Evolutionary conservation across 1,139 yeast genomes (phyloP), one percentile per base, ranked within the genome.

Genomic region (Candida buenavistaensis): DNA sequence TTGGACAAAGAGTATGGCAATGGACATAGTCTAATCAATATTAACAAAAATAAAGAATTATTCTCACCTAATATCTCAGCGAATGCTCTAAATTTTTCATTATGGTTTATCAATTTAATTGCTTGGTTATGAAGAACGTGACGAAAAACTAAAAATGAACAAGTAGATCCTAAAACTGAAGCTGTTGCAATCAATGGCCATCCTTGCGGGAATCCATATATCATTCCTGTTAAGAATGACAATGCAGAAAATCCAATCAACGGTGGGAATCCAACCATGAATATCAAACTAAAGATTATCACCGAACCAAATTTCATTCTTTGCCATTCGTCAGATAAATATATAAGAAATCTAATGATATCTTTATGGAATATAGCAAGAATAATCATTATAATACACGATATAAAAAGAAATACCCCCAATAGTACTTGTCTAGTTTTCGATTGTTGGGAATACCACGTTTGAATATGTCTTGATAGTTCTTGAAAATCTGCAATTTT

Each of bases 1-100:
- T 92, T 92, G 0, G 95, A 83, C 28, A 90, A 64, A 3, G 96
- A 87, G 54, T 90, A 92, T 0, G 98, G 97, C 49, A 90, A 73
- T 0, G 98, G 98, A 48, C 97, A 88, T 39, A 90, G 60, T 37
- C 97, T 68, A 28, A 92, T 74, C 55, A 90, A 68, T 37, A 82
- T 74, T 36, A 92, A 61, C 27, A 92, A 59, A 42, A 79, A 56
- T 40, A 89, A 72, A 39, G 87, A 81, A 27, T 62, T 59, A 43
- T 81, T 84, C 45, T 81, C 86, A 36, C 62, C 65, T 43, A 92
- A 60, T 6, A 89, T 84, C 39, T 81, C 80, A 1, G 89, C 74
- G 46, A 92, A 75, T 1, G 96, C 90, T 44, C 81, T 75, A 46
- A 92, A 79, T 43, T 77, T 78, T 36, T 77, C 77, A 54, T 84